Evolutionary conservation across 1,139 yeast genomes (phyloP).

Genomic region (Suhomyces terraborum): DNA sequence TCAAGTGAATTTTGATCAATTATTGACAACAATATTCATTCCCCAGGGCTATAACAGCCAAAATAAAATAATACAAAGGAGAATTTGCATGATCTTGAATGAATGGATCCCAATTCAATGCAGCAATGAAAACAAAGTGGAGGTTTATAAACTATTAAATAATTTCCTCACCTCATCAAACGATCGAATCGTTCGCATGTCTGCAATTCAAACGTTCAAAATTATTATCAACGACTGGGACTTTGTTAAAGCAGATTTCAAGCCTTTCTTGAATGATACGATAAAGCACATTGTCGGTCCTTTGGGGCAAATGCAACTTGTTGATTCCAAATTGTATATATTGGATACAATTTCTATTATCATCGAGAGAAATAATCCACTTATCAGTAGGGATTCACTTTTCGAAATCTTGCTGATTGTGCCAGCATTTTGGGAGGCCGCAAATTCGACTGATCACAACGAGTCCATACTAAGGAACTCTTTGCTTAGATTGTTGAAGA

Average conservation of each 20-base stretch:
- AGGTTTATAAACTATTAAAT: conserved; percentile 59
- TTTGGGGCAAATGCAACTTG: conserved; percentile 49
- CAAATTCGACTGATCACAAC: conserved; percentile 44
- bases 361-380: conserved; percentile 65
- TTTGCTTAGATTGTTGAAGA: conserved; percentile 66
- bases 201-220: conserved; percentile 73
- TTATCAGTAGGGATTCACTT: conserved; percentile 52
- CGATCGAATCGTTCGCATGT: conserved; percentile 74
- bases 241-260: conserved; percentile 65
- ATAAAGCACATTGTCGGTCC: conserved; percentile 52
- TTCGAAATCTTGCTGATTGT: conserved; percentile 59
- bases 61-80: conserved; percentile 66
- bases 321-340: conserved; percentile 76
- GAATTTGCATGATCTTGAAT: conserved; percentile 71
- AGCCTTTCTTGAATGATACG: conserved; percentile 61
- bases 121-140: conserved; percentile 56
- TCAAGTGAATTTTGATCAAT: conserved; percentile 61
- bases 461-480: conserved; percentile 75
- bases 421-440: conserved; percentile 73
- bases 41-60: conserved; percentile 62
- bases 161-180: conserved; percentile 48
- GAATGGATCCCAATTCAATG: conserved; percentile 81
- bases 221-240: conserved; percentile 84
- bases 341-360: conserved; percentile 66
- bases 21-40: conserved; percentile 59